Evolutionary conservation across 768 basidiomycete genomes (phyloP).

Genomic region (Candolleomyces efflorescens): DNA sequence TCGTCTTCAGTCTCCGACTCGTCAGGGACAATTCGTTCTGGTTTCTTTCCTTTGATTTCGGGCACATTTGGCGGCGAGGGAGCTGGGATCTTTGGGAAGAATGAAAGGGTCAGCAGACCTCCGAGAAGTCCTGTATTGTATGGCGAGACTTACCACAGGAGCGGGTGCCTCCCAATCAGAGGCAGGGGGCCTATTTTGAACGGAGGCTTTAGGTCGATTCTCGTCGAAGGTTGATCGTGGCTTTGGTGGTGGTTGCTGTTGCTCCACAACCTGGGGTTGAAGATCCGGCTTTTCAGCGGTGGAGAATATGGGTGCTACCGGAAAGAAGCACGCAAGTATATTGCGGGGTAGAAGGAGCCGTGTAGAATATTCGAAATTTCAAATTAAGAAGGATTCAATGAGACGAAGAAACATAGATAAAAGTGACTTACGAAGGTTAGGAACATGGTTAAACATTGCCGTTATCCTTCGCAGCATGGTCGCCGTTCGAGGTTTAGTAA

Average conservation of each 20-base stretch:
- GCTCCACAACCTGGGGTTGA: conserved; percentile 17
- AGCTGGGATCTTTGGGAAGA: neutral
- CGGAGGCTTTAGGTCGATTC: conserved; percentile 2
- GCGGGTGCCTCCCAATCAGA: neutral
- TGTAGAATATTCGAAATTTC: conserved; percentile 7
- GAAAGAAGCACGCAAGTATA: neutral
- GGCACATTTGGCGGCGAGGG: conserved; percentile 39
- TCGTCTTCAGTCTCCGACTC: conserved; percentile 5
- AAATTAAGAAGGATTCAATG: conserved; percentile 7
- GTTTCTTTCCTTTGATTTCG: conserved; percentile 44
- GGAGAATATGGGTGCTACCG: conserved; percentile 47
- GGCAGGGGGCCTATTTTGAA: neutral
- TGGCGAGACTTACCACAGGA: neutral
- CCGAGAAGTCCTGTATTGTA: neutral
- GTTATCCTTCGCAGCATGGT: conserved; percentile 68
- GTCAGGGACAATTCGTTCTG: conserved; percentile 6
- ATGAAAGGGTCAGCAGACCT: neutral
- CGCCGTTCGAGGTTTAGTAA: conserved; percentile 65
- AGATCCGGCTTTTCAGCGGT: conserved; percentile 44
- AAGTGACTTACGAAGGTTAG: conserved; percentile 56
- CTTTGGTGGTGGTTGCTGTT: conserved; percentile 9
- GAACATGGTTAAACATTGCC: conserved; percentile 63
- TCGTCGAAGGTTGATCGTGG: conserved; percentile 7
- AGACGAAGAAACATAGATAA: conserved; percentile 6
- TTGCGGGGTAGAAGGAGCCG: neutral